These are phyloP conservation scores for Mycena floridula DNA, from an alignment of 768 basidiomycete species.

Conservation along the genomic window DNA sequence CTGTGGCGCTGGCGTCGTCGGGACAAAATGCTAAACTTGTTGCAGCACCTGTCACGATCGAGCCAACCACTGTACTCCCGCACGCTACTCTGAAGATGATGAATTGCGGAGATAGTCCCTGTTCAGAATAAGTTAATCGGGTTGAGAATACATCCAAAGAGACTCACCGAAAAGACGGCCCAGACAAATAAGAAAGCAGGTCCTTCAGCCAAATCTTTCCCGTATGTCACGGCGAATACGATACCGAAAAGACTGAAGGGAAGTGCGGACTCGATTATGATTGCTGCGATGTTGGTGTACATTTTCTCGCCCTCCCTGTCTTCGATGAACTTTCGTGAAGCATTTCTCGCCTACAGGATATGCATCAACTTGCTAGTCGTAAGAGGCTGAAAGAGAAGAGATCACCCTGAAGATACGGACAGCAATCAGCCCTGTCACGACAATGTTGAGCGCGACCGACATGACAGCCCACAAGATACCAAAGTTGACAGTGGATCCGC, in stretches of 20 bases:
- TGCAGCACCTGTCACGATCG: too few relatives aligned
- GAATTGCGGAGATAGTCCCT: too few relatives aligned
- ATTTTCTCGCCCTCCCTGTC: constrained; percentile 19
- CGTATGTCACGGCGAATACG: constrained; percentile 33
- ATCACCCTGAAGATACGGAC: constrained; percentile 28
- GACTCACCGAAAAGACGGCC: constrained; percentile 34
- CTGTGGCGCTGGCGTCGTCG: too few relatives aligned
- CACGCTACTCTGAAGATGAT: too few relatives aligned
- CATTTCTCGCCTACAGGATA: too few relatives aligned
- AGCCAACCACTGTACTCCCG: too few relatives aligned
- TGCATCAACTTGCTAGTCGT: too few relatives aligned
- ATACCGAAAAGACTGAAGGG: constrained; percentile 32
- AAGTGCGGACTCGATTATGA: constrained; percentile 34
- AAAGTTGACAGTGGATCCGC: constrained; percentile 29
- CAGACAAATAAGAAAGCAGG: constrained; percentile 34
- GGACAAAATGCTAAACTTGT: too few relatives aligned
- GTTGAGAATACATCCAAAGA: background rate
- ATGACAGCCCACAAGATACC: constrained; percentile 34
- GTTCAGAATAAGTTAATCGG: too few relatives aligned
- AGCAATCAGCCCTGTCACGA: constrained; percentile 34
- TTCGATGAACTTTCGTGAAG: constrained; percentile 15
- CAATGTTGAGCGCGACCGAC: constrained; percentile 34
- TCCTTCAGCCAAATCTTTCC: constrained; percentile 23
- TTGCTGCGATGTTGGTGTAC: constrained; percentile 31
- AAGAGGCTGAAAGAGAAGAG: too few relatives aligned